A percentile compares a stretch with the other conserved stretches of the same genome.
phyloP scores from a whole-genome alignment of 352 stramenopile species.

The Globisporangium carolinianum region DNA sequence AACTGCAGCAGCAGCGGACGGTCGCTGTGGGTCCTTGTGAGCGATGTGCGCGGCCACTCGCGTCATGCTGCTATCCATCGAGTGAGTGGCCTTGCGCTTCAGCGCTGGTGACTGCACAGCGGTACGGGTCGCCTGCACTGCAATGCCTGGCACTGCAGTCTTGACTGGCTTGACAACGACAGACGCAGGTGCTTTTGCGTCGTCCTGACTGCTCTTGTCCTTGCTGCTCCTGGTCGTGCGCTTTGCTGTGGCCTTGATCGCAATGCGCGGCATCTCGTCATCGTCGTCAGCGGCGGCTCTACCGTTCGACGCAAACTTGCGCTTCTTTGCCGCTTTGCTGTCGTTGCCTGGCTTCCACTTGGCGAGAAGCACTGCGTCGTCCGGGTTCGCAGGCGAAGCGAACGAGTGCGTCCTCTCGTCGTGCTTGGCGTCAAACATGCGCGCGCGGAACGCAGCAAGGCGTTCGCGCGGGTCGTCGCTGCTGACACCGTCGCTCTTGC shows the following conservation, averaged over 20 bases:
- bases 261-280: constrained; percentile 28
- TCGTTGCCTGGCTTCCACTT: constrained; percentile 31
- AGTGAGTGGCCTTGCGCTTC: neutral
- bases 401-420: constrained; percentile 6
- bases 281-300: constrained; percentile 13
- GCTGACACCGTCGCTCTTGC: constrained; percentile 14
- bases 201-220: neutral
- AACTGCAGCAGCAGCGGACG: too few relatives aligned
- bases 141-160: neutral
- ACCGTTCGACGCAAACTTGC: constrained; percentile 2
- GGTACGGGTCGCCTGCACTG: neutral
- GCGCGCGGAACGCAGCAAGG: constrained; percentile 37
- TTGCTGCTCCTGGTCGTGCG: constrained; percentile 4
- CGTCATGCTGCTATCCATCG: neutral
- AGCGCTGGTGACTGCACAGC: neutral
- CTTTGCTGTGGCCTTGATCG: constrained; percentile 19
- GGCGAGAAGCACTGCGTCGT: constrained; percentile 27
- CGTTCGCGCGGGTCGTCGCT: constrained; percentile 26
- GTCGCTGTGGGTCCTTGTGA: too few relatives aligned
- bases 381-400: neutral
- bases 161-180: neutral
- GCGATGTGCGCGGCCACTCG: neutral
- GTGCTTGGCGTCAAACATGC: constrained; percentile 49
- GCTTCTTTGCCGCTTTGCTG: constrained; percentile 22
- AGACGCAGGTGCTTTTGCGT: neutral